Conservation (phyloP, 1,139 yeast genomes). For the Geotrichum europaeum region DNA sequence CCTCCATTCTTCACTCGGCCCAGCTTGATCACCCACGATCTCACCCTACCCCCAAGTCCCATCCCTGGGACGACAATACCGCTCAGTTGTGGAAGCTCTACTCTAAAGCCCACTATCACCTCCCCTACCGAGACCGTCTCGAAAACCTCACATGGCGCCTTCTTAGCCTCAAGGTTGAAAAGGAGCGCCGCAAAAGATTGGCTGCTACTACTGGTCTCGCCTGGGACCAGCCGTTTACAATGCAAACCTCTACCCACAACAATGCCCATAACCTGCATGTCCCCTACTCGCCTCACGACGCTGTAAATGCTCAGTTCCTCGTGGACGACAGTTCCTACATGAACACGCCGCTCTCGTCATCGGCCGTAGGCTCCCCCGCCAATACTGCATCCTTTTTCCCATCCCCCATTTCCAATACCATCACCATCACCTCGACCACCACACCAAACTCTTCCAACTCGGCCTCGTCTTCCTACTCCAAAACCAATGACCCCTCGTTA, state of each 20-base stretch:
- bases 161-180: constrained; percentile 50
- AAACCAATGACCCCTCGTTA: background rate
- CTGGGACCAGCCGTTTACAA: background rate
- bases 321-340: constrained; percentile 5
- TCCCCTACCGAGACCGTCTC: constrained; percentile 70
- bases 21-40: constrained; percentile 52
- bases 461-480: constrained; percentile 9
- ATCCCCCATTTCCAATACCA: constrained; percentile 9
- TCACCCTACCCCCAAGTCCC: constrained; percentile 36
- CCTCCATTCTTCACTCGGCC: constrained; percentile 24
- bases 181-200: background rate
- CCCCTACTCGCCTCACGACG: background rate
- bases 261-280: background rate
- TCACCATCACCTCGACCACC: constrained; percentile 9
- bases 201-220: background rate
- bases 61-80: constrained; percentile 20
- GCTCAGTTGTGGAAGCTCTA: constrained; percentile 74
- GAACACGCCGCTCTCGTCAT: constrained; percentile 1
- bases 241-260: background rate
- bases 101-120: constrained; percentile 65
- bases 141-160: constrained; percentile 82
- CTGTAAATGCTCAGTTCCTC: background rate
- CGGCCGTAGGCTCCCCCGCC: constrained; percentile 13
- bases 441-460: constrained; percentile 15
- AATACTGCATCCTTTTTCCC: constrained; percentile 9